Conservation (phyloP, 192 early-diverging fungal species). For the Gonapodya prolifera region DNA sequence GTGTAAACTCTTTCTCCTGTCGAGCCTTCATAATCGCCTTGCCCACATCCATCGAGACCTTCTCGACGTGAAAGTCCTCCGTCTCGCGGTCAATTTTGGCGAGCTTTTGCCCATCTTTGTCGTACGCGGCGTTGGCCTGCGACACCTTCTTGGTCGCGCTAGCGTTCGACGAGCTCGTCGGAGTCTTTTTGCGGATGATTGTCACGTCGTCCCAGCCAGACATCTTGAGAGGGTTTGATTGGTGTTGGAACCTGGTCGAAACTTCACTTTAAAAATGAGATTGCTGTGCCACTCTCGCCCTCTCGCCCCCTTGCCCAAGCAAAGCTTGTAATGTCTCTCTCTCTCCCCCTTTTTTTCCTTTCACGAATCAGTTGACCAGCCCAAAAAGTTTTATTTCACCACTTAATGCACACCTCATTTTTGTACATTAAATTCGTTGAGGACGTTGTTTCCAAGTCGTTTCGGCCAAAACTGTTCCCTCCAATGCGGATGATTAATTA, state of each 20-base stretch:
- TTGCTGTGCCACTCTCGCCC: not conserved
- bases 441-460: too few relatives aligned
- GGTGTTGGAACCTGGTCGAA: not conserved
- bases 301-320: not conserved
- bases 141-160: conserved; percentile 57
- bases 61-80: conserved; percentile 50
- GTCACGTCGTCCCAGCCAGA: conserved; percentile 53
- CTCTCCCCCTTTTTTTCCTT: not conserved
- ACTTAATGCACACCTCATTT: too few relatives aligned
- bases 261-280: not conserved
- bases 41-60: conserved; percentile 54
- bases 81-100: conserved; percentile 81
- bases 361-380: too few relatives aligned
- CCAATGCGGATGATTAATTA: too few relatives aligned
- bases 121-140: conserved; percentile 17
- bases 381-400: too few relatives aligned
- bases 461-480: too few relatives aligned
- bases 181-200: conserved; percentile 64
- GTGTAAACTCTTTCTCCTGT: conserved; percentile 58
- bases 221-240: too few relatives aligned
- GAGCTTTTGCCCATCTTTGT: conserved; percentile 55
- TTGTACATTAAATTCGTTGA: too few relatives aligned
- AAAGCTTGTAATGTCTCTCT: not conserved
- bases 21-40: conserved; percentile 76
- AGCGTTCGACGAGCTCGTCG: conserved; percentile 40